Evolutionary conservation across 371 early-diverging fungal genomes (phyloP).

Genomic region (Thermomucor indicae-seudaticae): DNA sequence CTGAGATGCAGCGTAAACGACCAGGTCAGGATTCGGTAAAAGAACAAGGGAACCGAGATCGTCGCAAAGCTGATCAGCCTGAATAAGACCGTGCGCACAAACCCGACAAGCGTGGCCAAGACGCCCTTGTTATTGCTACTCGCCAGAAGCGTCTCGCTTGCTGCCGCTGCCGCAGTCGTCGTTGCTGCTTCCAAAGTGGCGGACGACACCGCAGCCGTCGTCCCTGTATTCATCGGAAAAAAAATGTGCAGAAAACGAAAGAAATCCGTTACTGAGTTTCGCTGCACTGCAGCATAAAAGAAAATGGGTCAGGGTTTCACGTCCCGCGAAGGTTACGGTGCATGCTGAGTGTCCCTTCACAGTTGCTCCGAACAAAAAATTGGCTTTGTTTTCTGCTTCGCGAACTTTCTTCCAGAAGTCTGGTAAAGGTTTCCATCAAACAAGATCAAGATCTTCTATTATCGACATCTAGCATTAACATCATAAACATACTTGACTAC

Average conservation of each 20-base stretch:
- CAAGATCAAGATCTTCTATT: too few relatives aligned
- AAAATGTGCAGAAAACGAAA: neutral
- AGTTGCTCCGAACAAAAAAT: too few relatives aligned
- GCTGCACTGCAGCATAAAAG: too few relatives aligned
- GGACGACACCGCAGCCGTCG: neutral
- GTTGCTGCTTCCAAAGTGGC: neutral
- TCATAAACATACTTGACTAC: too few relatives aligned
- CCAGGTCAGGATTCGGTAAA: conserved; percentile 62
- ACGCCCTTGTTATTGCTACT: neutral
- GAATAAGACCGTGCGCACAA: conserved; percentile 43
- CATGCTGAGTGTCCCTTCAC: too few relatives aligned
- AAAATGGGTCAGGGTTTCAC: too few relatives aligned
- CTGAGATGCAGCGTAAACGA: conserved; percentile 67
- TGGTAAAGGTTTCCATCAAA: too few relatives aligned
- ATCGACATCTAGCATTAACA: too few relatives aligned
- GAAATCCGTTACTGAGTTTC: too few relatives aligned
- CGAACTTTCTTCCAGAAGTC: too few relatives aligned
- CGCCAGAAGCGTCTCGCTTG: neutral
- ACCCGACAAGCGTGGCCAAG: conserved; percentile 10
- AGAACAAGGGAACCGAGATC: conserved; percentile 50
- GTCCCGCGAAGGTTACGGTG: too few relatives aligned
- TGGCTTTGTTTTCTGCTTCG: too few relatives aligned
- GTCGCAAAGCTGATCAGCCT: conserved; percentile 51
- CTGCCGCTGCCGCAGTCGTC: neutral
- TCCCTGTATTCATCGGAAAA: neutral